Percentiles rank a stretch among this genome's conserved stretches.
These are phyloP conservation scores for Trametes cinnabarina DNA, from an alignment of 768 basidiomycete genomes.

Conservation along the genomic window DNA sequence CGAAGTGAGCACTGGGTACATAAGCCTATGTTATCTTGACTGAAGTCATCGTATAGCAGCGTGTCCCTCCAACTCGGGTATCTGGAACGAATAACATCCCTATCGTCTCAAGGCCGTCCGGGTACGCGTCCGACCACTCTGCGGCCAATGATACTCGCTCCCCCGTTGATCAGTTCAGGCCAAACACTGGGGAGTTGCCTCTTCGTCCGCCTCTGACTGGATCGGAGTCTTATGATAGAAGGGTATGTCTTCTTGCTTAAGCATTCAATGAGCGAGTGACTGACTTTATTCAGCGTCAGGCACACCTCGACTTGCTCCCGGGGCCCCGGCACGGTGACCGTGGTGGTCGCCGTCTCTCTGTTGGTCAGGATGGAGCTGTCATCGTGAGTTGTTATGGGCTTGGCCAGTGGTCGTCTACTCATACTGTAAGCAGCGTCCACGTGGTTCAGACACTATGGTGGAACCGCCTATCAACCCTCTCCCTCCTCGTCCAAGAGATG, in stretches of 20 bases:
- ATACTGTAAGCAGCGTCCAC: not conserved
- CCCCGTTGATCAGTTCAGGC: not conserved
- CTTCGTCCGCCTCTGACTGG: not conserved
- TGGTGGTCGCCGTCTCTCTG: not conserved
- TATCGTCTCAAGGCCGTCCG: not conserved
- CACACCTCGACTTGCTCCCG: not conserved
- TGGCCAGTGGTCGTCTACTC: not conserved
- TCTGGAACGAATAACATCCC: conserved; percentile 17
- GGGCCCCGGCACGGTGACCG: not conserved
- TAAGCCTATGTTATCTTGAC: not conserved
- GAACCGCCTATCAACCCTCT: not conserved
- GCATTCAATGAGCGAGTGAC: not conserved
- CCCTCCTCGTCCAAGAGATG: conserved; percentile 3
- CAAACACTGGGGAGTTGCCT: not conserved
- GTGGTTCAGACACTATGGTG: not conserved
- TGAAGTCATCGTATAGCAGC: not conserved
- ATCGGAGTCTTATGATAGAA: not conserved
- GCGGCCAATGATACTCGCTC: not conserved
- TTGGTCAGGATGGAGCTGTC: conserved; percentile 1
- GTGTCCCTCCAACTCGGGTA: conserved; percentile 1
- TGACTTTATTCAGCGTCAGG: not conserved
- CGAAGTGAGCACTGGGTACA: not conserved
- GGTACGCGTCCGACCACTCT: not conserved
- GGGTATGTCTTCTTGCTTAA: not conserved
- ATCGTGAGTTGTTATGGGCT: not conserved